Conservation (phyloP, 2,329 filamentous ascomycete species). For the Trichoderma koningiopsis region DNA sequence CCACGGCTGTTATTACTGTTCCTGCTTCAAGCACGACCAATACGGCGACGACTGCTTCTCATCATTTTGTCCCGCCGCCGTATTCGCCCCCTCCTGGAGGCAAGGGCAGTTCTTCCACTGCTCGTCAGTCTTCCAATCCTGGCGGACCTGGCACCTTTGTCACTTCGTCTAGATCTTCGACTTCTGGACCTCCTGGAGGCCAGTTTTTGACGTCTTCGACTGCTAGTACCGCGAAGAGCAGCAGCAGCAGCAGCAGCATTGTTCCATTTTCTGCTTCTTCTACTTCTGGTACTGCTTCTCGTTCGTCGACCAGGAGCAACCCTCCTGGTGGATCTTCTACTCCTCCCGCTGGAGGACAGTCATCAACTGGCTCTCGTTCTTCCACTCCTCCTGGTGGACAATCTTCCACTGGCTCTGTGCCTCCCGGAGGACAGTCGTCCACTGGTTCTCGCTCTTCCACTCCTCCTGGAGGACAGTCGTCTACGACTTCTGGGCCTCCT, state of each 20-base stretch:
- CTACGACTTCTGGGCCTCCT: not conserved
- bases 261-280: not conserved
- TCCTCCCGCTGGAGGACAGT: not conserved
- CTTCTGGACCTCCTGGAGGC: not conserved
- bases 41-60: not conserved
- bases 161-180: not conserved
- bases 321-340: not conserved
- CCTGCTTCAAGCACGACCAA: not conserved
- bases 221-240: not conserved
- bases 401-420: not conserved
- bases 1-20: conserved; percentile 23
- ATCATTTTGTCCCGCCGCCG: not conserved
- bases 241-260: not conserved
- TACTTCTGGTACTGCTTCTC: not conserved
- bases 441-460: too few species aligned
- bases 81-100: not conserved
- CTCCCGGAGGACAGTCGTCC: too few species aligned
- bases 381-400: not conserved
- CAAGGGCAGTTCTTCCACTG: too few species aligned
- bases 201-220: conserved; percentile 9
- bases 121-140: not conserved
- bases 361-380: too few species aligned
- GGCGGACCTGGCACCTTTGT: not conserved
- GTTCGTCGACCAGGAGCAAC: not conserved
- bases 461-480: too few species aligned